Conservation (phyloP, 768 basidiomycete genomes). For the Russula emetica region DNA sequence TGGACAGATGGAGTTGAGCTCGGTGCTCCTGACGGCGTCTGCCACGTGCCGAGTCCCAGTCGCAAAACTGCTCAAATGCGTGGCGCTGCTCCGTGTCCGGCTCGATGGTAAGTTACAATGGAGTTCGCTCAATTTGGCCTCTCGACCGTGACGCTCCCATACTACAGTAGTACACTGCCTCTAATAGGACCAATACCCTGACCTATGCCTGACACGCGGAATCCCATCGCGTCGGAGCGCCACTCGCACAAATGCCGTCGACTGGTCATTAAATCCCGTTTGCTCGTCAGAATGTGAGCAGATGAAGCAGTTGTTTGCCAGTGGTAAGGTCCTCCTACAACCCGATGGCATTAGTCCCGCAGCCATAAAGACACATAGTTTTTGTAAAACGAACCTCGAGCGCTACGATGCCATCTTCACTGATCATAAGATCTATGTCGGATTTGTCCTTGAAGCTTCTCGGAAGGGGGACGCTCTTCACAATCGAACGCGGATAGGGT, state of each 20-base stretch:
- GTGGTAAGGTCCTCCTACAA: neutral
- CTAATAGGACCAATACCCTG: neutral
- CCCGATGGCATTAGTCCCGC: slow-evolving; percentile 15
- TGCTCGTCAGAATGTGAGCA: slow-evolving; percentile 21
- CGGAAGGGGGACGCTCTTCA: slow-evolving; percentile 19
- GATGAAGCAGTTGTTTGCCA: neutral
- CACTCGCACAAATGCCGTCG: slow-evolving; percentile 15
- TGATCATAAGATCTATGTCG: slow-evolving; percentile 19
- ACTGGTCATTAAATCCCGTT: neutral
- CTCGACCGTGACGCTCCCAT: neutral
- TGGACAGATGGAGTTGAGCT: neutral
- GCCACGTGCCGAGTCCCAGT: no score
- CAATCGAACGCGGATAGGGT: slow-evolving; percentile 10
- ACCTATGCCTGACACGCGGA: neutral
- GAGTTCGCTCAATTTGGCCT: neutral
- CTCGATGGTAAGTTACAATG: neutral
- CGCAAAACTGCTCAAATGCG: no score
- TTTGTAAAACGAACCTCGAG: slow-evolving; percentile 21
- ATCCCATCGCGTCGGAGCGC: neutral
- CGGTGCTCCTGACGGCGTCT: no score
- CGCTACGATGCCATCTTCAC: slow-evolving; percentile 24
- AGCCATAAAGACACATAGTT: slow-evolving; percentile 4
- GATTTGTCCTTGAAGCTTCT: neutral
- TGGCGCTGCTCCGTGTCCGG: neutral
- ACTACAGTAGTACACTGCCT: neutral